Evolutionary conservation across 306 rosid genomes (phyloP), one percentile per base, ranked within the genome.

Genomic region (Bauhinia variegata): DNA sequence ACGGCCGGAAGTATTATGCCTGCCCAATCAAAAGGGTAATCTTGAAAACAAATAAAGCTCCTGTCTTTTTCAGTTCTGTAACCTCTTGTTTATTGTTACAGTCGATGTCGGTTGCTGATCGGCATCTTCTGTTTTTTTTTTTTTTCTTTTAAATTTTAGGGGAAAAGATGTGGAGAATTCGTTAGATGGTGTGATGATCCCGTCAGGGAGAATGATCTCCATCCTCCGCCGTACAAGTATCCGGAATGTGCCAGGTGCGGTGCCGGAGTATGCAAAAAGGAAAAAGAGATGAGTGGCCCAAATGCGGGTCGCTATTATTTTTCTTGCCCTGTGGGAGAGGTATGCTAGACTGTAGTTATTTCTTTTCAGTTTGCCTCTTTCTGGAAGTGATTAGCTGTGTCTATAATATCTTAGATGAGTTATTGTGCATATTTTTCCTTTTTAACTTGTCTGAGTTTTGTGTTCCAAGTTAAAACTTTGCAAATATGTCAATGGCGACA

Each of bases 11-110:
- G 10, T 86, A 38, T 60, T 86, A 65, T 51, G 54, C 12, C 5
- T 86, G 88, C 71, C 84, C 84, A 63, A 69, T 83, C 72, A 42
- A 54, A 59, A 73, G 65, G 83, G 91, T 83, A 52, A 6, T 57
- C 37, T 28, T 11, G 2, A 3, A 55, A 13, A 19, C n/a, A 12
- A n/a, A 30, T 43, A 0, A 34, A 36, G 49, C 4, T 53, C 39
- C 18, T 0, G 3, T 11, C 33, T n/a, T 52, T 68, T 73, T 14
- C 0, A 7, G 10, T 46, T 28, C 13, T 12, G 43, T n/a, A 3
- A 7, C 7, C 38, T 34, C 5, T 3, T 34, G n/a, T n/a, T n/a
- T n/a, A n/a, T n/a, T n/a, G n/a, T n/a, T n/a, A n/a, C n/a, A n/a
- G n/a, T n/a, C n/a, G n/a, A 34, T 34, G 38, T 3, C 7, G 38